These are phyloP conservation scores for Salicornia ramosissima DNA, from an alignment of 148 eudicot genomes.

Conservation along the genomic window DNA sequence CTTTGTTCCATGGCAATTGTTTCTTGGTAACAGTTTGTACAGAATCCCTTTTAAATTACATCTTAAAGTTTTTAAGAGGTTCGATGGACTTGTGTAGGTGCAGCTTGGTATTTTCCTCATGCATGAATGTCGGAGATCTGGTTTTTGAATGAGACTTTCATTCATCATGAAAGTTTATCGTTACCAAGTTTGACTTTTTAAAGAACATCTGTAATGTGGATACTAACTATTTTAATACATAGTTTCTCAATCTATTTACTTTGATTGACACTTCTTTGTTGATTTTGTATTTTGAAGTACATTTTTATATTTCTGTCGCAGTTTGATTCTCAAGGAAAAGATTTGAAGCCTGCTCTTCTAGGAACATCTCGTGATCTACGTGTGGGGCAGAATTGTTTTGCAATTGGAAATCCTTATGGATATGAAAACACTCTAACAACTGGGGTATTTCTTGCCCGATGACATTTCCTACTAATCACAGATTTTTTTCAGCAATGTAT, in stretches of 20 bases:
- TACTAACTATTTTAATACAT: too few species aligned
- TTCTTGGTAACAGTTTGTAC: too few species aligned
- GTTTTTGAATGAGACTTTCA: too few species aligned
- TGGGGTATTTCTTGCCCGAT: slow-evolving; percentile 52
- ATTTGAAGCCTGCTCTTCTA: slow-evolving; percentile 60
- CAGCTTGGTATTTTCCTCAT: too few species aligned
- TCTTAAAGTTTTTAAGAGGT: too few species aligned
- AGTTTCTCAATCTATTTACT: too few species aligned
- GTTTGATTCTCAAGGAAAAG: slow-evolving; percentile 65
- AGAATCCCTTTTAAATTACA: too few species aligned
- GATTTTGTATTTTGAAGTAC: neutral
- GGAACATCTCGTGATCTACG: slow-evolving; percentile 59
- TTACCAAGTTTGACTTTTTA: neutral
- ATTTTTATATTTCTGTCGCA: slow-evolving; percentile 22
- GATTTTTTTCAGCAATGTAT: neutral
- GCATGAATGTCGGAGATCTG: too few species aligned
- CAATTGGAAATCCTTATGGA: slow-evolving; percentile 95
- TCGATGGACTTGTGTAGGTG: too few species aligned
- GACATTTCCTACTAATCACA: neutral
- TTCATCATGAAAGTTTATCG: neutral
- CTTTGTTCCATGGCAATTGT: too few species aligned
- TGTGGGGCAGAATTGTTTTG: slow-evolving; percentile 94
- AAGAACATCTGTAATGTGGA: too few species aligned
- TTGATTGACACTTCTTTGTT: too few species aligned
- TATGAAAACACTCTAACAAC: slow-evolving; percentile 87